Conservation (phyloP, 2,329 filamentous ascomycete genomes). For the Venturia asperata region DNA sequence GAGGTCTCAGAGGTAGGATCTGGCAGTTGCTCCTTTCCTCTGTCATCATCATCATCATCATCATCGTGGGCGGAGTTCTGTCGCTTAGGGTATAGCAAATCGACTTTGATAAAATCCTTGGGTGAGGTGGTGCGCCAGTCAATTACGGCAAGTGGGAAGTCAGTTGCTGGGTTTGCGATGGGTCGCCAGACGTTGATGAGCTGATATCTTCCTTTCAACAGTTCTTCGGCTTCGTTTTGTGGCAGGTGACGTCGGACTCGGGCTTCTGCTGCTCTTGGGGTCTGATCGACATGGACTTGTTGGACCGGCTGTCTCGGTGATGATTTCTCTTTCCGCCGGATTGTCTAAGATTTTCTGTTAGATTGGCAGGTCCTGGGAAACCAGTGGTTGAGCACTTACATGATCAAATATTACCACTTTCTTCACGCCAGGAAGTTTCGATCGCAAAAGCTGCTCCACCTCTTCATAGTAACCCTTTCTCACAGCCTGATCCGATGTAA, state of each 20-base stretch:
- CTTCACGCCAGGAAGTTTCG: constrained; percentile 49
- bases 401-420: constrained; percentile 66
- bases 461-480: constrained; percentile 54
- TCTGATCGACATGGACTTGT: constrained; percentile 67
- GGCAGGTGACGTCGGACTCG: constrained; percentile 57
- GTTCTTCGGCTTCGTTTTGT: constrained; percentile 47
- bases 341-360: constrained; percentile 38
- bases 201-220: constrained; percentile 54
- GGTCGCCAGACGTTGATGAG: constrained; percentile 68
- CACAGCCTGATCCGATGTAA: constrained; percentile 50
- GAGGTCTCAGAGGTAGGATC: constrained; percentile 41
- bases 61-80: constrained; percentile 31
- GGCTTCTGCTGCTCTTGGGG: constrained; percentile 52
- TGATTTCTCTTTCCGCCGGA: constrained; percentile 49
- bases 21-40: constrained; percentile 52
- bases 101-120: constrained; percentile 52
- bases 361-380: neutral
- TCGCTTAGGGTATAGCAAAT: constrained; percentile 54
- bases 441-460: constrained; percentile 50
- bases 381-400: constrained; percentile 14
- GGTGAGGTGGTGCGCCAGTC: constrained; percentile 55
- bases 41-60: constrained; percentile 50
- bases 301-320: constrained; percentile 59
- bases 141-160: constrained; percentile 62
- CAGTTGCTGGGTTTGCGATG: constrained; percentile 55